Percentiles rank a stretch among this genome's conserved stretches.
Evolutionary conservation across 169 alveolate species (phyloP).

Genomic region (Eimeria acervulina): DNA sequence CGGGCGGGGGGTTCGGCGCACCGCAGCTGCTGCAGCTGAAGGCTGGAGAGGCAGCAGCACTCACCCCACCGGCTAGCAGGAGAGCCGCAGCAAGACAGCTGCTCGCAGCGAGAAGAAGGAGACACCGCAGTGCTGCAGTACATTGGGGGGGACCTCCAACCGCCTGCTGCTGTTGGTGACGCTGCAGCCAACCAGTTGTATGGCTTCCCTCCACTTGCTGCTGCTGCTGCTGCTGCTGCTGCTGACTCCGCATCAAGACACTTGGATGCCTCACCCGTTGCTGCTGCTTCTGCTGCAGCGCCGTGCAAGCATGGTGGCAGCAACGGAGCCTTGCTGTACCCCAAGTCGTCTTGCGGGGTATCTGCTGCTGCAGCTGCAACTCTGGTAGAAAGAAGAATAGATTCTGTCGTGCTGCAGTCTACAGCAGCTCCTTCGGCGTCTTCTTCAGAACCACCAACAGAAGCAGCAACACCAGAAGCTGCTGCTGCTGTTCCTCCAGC

Average conservation of each 20-base stretch:
- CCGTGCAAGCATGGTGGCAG: slow-evolving; percentile 62
- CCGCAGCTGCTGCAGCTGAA: slow-evolving; percentile 78
- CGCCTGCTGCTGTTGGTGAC: slow-evolving; percentile 54
- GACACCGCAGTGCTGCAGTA: slow-evolving; percentile 79
- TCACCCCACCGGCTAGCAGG: slow-evolving; percentile 69
- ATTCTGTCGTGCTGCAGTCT: not conserved
- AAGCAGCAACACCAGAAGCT: not conserved
- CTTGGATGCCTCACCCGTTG: not conserved
- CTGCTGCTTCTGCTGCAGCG: slow-evolving; percentile 42
- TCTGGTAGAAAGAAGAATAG: not conserved
- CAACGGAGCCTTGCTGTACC: slow-evolving; percentile 34
- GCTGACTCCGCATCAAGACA: not conserved
- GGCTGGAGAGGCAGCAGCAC: slow-evolving; percentile 62
- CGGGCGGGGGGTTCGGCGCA: slow-evolving; percentile 32
- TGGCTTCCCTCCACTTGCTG: slow-evolving; percentile 34
- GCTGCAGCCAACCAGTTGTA: slow-evolving; percentile 51
- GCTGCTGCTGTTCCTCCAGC: slow-evolving; percentile 12
- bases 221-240: slow-evolving; percentile 58
- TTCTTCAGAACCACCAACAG: slow-evolving; percentile 44
- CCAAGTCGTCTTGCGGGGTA: not conserved
- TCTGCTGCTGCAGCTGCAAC: not conserved
- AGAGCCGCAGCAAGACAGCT: slow-evolving; percentile 77
- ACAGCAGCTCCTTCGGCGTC: not conserved
- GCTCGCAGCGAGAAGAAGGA: slow-evolving; percentile 73
- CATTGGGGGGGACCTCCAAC: slow-evolving; percentile 74